A percentile compares a stretch with the other conserved stretches of the same genome.
phyloP scores from a whole-genome alignment of 768 basidiomycete genomes.

The Ephemerocybe angulata region DNA sequence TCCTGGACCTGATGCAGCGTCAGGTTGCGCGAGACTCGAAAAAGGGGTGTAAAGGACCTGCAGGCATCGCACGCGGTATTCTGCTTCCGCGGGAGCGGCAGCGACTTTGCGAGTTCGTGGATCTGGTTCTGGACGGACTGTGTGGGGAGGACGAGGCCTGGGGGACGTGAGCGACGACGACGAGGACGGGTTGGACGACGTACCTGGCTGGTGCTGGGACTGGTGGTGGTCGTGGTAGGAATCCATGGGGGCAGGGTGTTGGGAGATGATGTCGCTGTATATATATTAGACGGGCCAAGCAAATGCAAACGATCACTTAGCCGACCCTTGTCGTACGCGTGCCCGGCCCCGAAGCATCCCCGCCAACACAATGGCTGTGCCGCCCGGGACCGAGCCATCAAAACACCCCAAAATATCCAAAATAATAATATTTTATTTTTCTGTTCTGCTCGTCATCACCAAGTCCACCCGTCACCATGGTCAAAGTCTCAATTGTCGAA shows the following conservation, averaged over 20 bases:
- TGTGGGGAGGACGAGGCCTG: constrained; percentile 61
- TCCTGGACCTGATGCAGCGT: constrained; percentile 56
- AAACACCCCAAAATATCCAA: constrained; percentile 11
- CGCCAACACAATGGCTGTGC: background rate
- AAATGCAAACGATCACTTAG: constrained; percentile 17
- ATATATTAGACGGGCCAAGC: constrained; percentile 31
- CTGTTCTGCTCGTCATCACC: constrained; percentile 4
- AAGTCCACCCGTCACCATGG: constrained; percentile 55
- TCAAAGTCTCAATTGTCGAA: constrained; percentile 89
- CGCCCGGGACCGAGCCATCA: background rate
- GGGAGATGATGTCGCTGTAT: constrained; percentile 30
- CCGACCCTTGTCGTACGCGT: no score
- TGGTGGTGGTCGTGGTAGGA: constrained; percentile 21
- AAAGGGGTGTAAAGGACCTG: constrained; percentile 46
- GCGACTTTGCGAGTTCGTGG: constrained; percentile 73
- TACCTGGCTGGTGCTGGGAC: constrained; percentile 34
- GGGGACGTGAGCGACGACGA: constrained; percentile 13
- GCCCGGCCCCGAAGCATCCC: background rate
- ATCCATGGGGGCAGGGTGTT: constrained; percentile 28
- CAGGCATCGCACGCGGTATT: constrained; percentile 94
- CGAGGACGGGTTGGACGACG: constrained; percentile 15
- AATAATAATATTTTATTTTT: constrained; percentile 18
- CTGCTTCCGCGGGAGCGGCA: constrained; percentile 85
- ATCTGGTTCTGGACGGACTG: constrained; percentile 77
- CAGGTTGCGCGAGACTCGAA: constrained; percentile 10